Base-by-base conservation (phyloP, 176 grass and related monocot species). In the Aegilops longissima region DNA sequence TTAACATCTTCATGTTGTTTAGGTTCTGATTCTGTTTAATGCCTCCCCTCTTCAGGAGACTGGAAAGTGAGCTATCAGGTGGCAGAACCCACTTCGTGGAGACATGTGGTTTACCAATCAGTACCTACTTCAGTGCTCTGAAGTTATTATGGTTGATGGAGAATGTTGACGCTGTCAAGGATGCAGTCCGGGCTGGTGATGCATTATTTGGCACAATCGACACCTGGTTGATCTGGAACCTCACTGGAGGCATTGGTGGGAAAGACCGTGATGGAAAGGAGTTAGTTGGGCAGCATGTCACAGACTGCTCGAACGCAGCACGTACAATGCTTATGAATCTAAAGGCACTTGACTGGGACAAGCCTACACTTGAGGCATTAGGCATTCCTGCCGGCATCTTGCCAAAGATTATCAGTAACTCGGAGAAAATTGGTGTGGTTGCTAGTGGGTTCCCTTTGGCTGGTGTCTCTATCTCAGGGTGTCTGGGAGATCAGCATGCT, bases 301-400 rank as follows among this genome's bases (percentile, higher is more conserved):
- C 97, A 9, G 97, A 98, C 9, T 93, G 93, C 85, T 96, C 97
- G 70, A 98, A 96, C 76, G 92, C 94, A 68, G 89, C 97, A 21
- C 93, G 97, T 0, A 98, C 97, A 11, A 98, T 98, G 97, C 92
- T 98, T 21, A 98, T 98, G 97, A 92, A 98, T 73, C 85, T 98
- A 0, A 92, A 92, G 78, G 84, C 92, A 29, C 90, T 96, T 58
- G 94, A 96, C 4, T 98, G 97, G 97, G 92, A 98, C 35, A 84
- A 81, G 1, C 84, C 84, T 42, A 96, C 89, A 40, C 70, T 98
- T 40, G 82, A 94, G 18, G 59, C 62, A 3, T 83, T 98, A 65
- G 76, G 88, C 38, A 90, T 98, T 90, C 88, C 93, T 78, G 21
- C 80, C 0, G 33, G 84, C 38, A 90, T 98, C 39, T 90, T 98